Percentiles rank a stretch among this genome's conserved stretches.
phyloP scores from a whole-genome alignment of 345 rosid species.

The Heritiera littoralis region DNA sequence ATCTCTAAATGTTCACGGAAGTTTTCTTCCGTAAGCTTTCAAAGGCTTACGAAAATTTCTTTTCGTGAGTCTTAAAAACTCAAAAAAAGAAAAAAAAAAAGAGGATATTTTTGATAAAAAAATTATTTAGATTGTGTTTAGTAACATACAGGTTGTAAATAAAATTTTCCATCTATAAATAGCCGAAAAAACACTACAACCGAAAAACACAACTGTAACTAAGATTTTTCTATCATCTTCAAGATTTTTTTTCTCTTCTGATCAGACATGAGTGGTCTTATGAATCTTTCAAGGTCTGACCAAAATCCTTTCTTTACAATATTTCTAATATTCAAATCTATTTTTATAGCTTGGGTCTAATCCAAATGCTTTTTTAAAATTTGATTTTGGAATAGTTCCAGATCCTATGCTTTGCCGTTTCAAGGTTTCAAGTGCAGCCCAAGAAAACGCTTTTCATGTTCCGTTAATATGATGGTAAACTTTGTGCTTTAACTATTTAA shows the following conservation, averaged over 20 bases:
- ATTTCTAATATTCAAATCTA: not conserved
- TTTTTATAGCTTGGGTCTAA: not conserved
- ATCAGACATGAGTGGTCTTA: conserved; percentile 59
- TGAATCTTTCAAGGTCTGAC: conserved; percentile 59
- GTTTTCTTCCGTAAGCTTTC: too few relatives aligned
- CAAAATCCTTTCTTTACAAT: not conserved
- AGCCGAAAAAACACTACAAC: too few relatives aligned
- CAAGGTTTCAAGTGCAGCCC: conserved; percentile 42
- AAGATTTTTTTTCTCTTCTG: conserved; percentile 11
- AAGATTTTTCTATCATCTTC: conserved; percentile 3
- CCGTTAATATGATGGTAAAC: conserved; percentile 36
- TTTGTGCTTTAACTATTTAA: not conserved
- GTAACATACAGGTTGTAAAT: too few relatives aligned
- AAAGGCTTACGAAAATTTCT: too few relatives aligned
- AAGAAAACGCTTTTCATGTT: conserved; percentile 38
- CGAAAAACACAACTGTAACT: not conserved
- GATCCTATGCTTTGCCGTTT: conserved; percentile 55
- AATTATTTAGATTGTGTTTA: too few relatives aligned
- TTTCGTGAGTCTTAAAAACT: too few relatives aligned
- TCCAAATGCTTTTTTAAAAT: not conserved
- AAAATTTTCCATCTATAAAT: not conserved
- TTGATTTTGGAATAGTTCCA: conserved; percentile 29
- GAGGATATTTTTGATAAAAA: too few relatives aligned
- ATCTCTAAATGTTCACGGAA: too few relatives aligned
- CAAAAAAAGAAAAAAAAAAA: too few relatives aligned